These are phyloP conservation scores for Grosmannia clavigera DNA, from an alignment of 2,329 filamentous ascomycete species.

Conservation along the genomic window DNA sequence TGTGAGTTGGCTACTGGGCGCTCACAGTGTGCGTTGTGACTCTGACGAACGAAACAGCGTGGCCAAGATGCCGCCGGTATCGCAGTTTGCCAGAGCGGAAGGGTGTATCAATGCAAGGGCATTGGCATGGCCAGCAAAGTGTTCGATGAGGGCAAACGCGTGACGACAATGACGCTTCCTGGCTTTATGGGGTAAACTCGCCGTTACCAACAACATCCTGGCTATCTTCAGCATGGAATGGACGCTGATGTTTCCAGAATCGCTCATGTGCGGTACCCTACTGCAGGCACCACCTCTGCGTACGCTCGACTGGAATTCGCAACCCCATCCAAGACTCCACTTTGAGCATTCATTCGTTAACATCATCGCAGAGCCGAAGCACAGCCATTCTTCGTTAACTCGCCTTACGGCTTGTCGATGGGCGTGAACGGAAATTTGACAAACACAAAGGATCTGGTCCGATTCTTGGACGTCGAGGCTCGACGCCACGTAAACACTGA, in stretches of 20 bases:
- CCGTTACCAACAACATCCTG: not conserved
- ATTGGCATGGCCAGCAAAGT: conserved; percentile 66
- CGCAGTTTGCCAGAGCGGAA: conserved; percentile 61
- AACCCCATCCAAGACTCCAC: not conserved
- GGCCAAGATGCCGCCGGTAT: conserved; percentile 87
- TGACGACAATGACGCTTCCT: conserved; percentile 50
- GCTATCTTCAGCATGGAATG: not conserved
- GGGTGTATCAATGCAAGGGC: conserved; percentile 82
- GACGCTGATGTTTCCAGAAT: conserved; percentile 30
- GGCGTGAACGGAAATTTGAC: conserved; percentile 84
- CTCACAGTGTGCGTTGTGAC: too few relatives aligned
- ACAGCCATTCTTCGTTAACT: conserved; percentile 88
- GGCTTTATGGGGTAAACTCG: conserved; percentile 58
- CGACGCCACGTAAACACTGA: conserved; percentile 85
- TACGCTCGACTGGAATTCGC: not conserved
- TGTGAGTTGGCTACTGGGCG: conserved; percentile 7
- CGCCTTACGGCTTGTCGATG: conserved; percentile 70
- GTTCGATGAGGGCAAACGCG: conserved; percentile 65
- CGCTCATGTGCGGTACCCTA: conserved; percentile 79
- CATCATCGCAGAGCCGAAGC: conserved; percentile 57
- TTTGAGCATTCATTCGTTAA: not conserved
- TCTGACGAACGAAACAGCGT: conserved; percentile 23
- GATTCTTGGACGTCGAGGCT: conserved; percentile 63
- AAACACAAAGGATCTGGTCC: conserved; percentile 56
- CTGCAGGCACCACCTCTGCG: conserved; percentile 60